Evolutionary conservation across 352 stramenopile species (phyloP).

Genomic region (Pythium volutum): DNA sequence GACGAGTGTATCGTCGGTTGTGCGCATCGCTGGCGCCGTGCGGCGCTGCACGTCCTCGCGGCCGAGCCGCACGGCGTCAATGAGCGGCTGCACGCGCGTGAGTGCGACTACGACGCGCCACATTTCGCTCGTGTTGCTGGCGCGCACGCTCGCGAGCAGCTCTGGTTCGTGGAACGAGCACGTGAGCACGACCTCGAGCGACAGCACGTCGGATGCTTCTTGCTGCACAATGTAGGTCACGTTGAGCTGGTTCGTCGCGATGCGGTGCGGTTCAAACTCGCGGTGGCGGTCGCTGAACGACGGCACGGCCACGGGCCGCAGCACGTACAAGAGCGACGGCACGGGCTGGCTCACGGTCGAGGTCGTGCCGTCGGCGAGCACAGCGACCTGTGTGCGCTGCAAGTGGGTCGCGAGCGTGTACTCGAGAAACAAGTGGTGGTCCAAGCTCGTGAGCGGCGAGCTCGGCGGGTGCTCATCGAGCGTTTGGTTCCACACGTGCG

Average conservation of each 20-base stretch:
- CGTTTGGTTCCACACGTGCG: conserved; percentile 26
- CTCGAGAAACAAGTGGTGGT: conserved; percentile 53
- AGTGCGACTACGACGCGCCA: conserved; percentile 54
- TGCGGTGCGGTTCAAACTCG: conserved; percentile 32
- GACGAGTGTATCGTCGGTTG: not conserved
- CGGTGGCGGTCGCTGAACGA: conserved; percentile 28
- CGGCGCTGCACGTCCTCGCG: conserved; percentile 31
- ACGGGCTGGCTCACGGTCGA: conserved; percentile 33
- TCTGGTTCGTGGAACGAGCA: conserved; percentile 26
- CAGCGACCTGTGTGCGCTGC: conserved; percentile 49
- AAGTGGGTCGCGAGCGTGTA: conserved; percentile 63
- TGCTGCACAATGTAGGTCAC: conserved; percentile 79
- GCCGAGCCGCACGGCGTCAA: conserved; percentile 28
- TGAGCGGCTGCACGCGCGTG: conserved; percentile 51
- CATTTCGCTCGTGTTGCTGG: conserved; percentile 46
- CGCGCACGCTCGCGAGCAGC: conserved; percentile 20
- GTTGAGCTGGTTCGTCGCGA: conserved; percentile 46
- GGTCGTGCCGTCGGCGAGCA: conserved; percentile 20
- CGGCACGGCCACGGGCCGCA: conserved; percentile 41
- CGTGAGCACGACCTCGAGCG: conserved; percentile 61
- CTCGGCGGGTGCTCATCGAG: conserved; percentile 9
- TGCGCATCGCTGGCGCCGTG: not conserved
- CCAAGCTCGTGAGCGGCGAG: conserved; percentile 5
- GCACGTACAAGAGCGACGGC: conserved; percentile 63
- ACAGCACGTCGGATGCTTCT: conserved; percentile 29